Evolutionary conservation across 225 moss, liverwort and hornwort genomes (phyloP), one percentile per base, ranked within the genome.

Genomic region (Sphagnum tenellum): DNA sequence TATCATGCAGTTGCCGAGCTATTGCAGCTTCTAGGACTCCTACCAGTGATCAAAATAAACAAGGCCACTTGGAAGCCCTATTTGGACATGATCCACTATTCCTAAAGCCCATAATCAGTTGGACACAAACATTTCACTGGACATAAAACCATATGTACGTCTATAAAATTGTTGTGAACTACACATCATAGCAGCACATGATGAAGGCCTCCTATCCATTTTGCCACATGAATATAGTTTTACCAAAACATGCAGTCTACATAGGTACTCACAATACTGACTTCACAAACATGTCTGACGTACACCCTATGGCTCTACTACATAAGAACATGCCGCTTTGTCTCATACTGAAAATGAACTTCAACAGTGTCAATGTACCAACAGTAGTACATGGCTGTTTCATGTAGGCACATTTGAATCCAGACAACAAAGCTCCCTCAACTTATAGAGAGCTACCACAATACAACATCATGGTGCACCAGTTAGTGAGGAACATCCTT

Each of bases 341-440:
- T 50, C 47, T 11, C 59, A 14, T 52, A 52, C 59, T 48, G 72
- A 66, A 56, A 64, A 61, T 69, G 1, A 57, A 64, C 7, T 62
- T 60, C 46, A 49, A 58, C 62, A 72, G 61, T 65, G 61, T 67
- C 12, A 45, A 48, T 56, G 60, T 49, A 69, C 52, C 52, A 71
- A 71, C 73, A 72, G 56, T 63, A 46, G 52, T 57, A 48, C 47
- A 62, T 76, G 63, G 65, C 73, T 68, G 72, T 72, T 48, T 73
- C 69, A 56, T 66, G 73, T 56, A 56, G 71, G 52, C 65, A 47
- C 61, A 77, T 69, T 71, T 73, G 76, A 66, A 71, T 66, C 74
- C 67, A 68, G 73, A 69, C 74, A 82, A 76, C 47, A 73, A 50
- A 58, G 57, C 56, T 66, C 56, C 75, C 48, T 68, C 71, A 55